phyloP scores from a whole-genome alignment of 352 stramenopile species.

The Peronosclerospora sorghi region DNA sequence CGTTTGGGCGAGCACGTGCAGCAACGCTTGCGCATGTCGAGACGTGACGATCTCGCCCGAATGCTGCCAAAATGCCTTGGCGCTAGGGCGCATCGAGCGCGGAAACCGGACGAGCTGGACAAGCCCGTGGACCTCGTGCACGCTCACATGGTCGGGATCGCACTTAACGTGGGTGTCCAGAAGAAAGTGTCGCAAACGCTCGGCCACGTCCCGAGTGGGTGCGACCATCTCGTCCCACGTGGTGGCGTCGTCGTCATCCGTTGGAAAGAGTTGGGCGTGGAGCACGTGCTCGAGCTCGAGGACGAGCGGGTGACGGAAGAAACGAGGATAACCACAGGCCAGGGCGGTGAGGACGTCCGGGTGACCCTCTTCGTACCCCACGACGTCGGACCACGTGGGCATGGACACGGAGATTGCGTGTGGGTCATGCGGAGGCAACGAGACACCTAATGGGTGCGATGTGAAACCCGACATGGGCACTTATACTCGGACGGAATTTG shows the following conservation, averaged over 20 bases:
- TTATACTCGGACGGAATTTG: too few species aligned
- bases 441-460: slow-evolving; percentile 49
- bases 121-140: slow-evolving; percentile 32
- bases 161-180: slow-evolving; percentile 19
- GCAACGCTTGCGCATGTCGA: slow-evolving; percentile 57
- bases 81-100: slow-evolving; percentile 23
- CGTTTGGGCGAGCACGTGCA: slow-evolving; percentile 41
- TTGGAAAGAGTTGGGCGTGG: slow-evolving; percentile 12
- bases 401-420: slow-evolving; percentile 81
- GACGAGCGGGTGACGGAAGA: slow-evolving; percentile 86
- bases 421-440: slow-evolving; percentile 49
- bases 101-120: slow-evolving; percentile 74
- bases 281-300: slow-evolving; percentile 41
- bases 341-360: slow-evolving; percentile 54
- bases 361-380: slow-evolving; percentile 86
- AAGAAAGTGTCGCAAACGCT: slow-evolving; percentile 65
- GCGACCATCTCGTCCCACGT: slow-evolving; percentile 33
- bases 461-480: slow-evolving; percentile 12
- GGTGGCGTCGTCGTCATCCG: slow-evolving; percentile 3
- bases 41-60: slow-evolving; percentile 87
- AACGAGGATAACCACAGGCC: slow-evolving; percentile 87
- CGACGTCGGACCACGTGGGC: slow-evolving; percentile 71
- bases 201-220: slow-evolving; percentile 43
- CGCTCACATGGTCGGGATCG: slow-evolving; percentile 19
- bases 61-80: slow-evolving; percentile 90